Conservation (phyloP, 176 grass and related monocot species). For the Musa itinerans region DNA sequence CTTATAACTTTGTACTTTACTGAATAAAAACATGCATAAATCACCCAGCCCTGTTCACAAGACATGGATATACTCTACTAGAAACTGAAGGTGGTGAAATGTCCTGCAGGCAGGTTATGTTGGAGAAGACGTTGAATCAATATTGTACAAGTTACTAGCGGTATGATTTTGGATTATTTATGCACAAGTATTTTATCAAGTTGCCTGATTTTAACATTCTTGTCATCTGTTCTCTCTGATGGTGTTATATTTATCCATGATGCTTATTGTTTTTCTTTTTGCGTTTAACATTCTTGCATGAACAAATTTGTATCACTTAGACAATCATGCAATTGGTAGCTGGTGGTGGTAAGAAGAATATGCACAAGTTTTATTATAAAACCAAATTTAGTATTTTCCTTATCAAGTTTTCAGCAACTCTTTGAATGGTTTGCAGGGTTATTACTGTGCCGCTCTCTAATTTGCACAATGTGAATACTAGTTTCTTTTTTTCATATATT, state of each 20-base stretch:
- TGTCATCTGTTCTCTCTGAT: background rate
- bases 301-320: background rate
- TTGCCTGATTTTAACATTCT: constrained; percentile 19
- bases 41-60: background rate
- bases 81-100: constrained; percentile 9
- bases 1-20: background rate
- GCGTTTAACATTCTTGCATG: background rate
- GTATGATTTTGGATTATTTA: constrained; percentile 40
- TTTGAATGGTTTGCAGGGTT: background rate
- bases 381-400: background rate
- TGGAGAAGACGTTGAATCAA: constrained; percentile 98
- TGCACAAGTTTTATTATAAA: background rate
- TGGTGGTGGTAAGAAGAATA: background rate
- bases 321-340: background rate
- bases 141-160: constrained; percentile 83
- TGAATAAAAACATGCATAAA: background rate
- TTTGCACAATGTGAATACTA: background rate
- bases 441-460: background rate
- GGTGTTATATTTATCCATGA: background rate
- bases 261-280: background rate
- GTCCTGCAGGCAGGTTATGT: constrained; percentile 92
- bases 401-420: background rate
- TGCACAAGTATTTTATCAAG: background rate
- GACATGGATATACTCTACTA: background rate
- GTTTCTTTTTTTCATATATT: background rate